A percentile compares a stretch with the other conserved stretches of the same genome.
Evolutionary conservation across 352 stramenopile genomes (phyloP).

Genomic region (Pythium folliculosum): DNA sequence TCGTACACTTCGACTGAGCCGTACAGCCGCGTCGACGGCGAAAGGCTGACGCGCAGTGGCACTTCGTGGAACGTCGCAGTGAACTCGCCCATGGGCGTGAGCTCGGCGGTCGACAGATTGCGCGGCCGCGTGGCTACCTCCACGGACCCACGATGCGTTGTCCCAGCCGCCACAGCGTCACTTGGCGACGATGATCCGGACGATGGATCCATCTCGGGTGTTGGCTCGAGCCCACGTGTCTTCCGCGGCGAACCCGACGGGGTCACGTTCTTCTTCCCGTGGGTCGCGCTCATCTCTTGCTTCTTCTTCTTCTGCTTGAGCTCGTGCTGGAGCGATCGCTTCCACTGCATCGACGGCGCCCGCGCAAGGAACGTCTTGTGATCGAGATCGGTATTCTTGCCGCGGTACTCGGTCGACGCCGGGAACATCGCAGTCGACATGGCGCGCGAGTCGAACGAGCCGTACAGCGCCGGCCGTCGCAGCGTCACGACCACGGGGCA

Average conservation of each 20-base stretch:
- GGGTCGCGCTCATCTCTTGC: conserved; percentile 23
- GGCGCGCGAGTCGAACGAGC: conserved; percentile 57
- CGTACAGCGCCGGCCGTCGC: conserved; percentile 59
- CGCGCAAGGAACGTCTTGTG: conserved; percentile 45
- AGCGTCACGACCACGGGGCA: conserved; percentile 72
- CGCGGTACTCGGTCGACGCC: conserved; percentile 57
- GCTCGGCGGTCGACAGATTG: conserved; percentile 8
- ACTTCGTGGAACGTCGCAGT: conserved; percentile 53
- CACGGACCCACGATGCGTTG: too few relatives aligned
- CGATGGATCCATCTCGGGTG: conserved; percentile 10
- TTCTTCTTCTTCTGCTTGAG: conserved; percentile 40
- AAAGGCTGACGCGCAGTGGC: conserved; percentile 52
- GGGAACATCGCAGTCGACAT: conserved; percentile 79
- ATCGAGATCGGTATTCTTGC: conserved; percentile 23
- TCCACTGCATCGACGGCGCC: conserved; percentile 70
- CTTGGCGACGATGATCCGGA: not conserved
- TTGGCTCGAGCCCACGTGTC: conserved; percentile 2
- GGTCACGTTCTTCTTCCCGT: conserved; percentile 4
- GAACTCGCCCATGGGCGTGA: conserved; percentile 64
- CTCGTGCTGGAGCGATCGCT: conserved; percentile 57
- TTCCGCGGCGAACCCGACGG: not conserved
- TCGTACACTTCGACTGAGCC: conserved; percentile 77
- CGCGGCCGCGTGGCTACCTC: not conserved
- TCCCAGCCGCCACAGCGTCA: not conserved
- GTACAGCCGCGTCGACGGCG: conserved; percentile 72